Conservation (phyloP, 2,329 filamentous ascomycete genomes). For the Peltaster fructicola region DNA sequence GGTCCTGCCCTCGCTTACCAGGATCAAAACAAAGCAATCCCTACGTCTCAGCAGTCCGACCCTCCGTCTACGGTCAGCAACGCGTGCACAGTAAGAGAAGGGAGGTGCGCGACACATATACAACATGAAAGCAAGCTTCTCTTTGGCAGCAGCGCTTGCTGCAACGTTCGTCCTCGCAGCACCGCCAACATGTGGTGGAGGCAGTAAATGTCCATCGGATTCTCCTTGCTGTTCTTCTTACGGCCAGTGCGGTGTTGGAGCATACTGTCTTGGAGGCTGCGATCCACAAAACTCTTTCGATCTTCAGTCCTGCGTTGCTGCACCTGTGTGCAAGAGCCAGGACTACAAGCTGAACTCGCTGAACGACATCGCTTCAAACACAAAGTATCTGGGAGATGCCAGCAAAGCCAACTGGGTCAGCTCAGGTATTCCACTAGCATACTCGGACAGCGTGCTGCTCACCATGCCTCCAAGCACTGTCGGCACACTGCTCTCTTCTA, state of each 20-base stretch:
- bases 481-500: conserved; percentile 71
- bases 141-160: conserved; percentile 15
- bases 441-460: conserved; percentile 51
- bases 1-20: too few species aligned
- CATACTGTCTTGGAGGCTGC: conserved; percentile 90
- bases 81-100: too few species aligned
- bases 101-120: too few species aligned
- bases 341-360: conserved; percentile 58
- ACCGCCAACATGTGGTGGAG: conserved; percentile 14
- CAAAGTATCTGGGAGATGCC: conserved; percentile 73
- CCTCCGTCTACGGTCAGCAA: too few species aligned
- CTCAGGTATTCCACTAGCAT: conserved; percentile 54
- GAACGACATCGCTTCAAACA: conserved; percentile 51
- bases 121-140: conserved; percentile 12
- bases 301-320: conserved; percentile 70
- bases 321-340: conserved; percentile 60
- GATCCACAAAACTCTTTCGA: conserved; percentile 71
- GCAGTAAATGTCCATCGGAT: conserved; percentile 15
- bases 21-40: too few species aligned
- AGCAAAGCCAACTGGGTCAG: conserved; percentile 72
- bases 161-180: conserved; percentile 13
- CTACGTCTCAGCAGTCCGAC: too few species aligned
- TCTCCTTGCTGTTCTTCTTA: conserved; percentile 40
- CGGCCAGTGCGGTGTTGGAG: conserved; percentile 79
- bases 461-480: conserved; percentile 79